These are phyloP conservation scores for Tulasnella sp. DNA, from an alignment of 768 basidiomycete species.

Conservation along the genomic window DNA sequence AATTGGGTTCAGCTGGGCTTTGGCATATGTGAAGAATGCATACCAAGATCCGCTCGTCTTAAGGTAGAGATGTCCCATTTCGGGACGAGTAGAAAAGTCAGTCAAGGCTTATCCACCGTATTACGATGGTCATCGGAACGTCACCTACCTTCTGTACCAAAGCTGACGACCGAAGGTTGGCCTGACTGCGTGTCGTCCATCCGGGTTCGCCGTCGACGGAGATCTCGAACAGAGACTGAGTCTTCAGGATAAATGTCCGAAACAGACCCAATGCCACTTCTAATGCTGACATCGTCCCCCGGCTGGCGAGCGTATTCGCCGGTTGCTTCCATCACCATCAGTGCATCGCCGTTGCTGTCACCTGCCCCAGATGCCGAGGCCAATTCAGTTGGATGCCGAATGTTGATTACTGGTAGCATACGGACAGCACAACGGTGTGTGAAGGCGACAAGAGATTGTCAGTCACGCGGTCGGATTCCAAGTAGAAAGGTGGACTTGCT, in stretches of 20 bases:
- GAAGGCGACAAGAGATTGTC: too few species aligned
- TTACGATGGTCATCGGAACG: not conserved
- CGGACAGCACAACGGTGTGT: too few species aligned
- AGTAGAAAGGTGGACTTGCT: too few species aligned
- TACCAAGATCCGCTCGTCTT: not conserved
- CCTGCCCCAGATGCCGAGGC: too few species aligned
- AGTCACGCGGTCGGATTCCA: too few species aligned
- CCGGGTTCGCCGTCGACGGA: not conserved
- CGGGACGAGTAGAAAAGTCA: not conserved
- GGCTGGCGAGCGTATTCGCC: too few species aligned
- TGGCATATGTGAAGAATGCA: not conserved
- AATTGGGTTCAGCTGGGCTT: not conserved
- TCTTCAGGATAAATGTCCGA: not conserved
- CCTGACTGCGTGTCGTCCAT: not conserved
- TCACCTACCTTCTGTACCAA: not conserved
- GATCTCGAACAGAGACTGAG: not conserved
- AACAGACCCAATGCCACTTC: not conserved
- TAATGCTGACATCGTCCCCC: too few species aligned
- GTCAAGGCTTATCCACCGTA: not conserved
- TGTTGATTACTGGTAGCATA: too few species aligned
- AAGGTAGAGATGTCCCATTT: too few species aligned
- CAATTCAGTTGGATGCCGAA: too few species aligned
- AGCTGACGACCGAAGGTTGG: not conserved
- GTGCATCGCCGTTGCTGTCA: too few species aligned
- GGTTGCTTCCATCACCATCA: too few species aligned